phyloP scores from a whole-genome alignment of 2,329 filamentous ascomycete genomes.

The Diaporthe batatas region DNA sequence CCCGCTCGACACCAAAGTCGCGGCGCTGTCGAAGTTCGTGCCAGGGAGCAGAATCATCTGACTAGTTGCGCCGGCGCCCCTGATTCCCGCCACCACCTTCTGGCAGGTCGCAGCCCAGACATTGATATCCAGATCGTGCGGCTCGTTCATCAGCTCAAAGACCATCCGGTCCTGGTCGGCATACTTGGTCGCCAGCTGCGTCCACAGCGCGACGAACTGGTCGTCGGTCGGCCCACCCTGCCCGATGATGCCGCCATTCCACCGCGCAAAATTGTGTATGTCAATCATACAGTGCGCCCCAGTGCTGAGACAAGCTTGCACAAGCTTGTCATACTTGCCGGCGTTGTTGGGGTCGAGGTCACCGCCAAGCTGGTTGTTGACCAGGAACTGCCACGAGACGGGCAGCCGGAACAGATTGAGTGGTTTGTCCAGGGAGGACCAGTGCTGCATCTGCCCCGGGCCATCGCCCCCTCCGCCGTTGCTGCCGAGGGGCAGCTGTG shows the following conservation, averaged over 20 bases:
- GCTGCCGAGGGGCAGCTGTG: constrained; percentile 27
- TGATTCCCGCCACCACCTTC: constrained; percentile 73
- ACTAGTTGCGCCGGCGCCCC: constrained; percentile 70
- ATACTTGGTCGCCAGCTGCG: constrained; percentile 68
- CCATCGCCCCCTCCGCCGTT: constrained; percentile 44
- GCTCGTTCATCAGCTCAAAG: constrained; percentile 78
- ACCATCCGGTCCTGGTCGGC: constrained; percentile 63
- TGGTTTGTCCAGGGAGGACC: constrained; percentile 61
- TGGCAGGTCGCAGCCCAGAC: constrained; percentile 73
- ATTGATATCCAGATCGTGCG: constrained; percentile 65
- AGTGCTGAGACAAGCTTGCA: constrained; percentile 62
- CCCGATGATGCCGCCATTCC: constrained; percentile 72
- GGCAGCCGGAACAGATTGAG: constrained; percentile 70
- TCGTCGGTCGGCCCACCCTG: constrained; percentile 66
- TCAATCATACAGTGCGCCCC: constrained; percentile 65
- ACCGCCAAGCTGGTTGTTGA: constrained; percentile 58
- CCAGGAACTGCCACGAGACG: constrained; percentile 66
- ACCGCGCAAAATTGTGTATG: constrained; percentile 59
- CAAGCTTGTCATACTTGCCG: constrained; percentile 61
- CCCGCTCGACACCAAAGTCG: constrained; percentile 61
- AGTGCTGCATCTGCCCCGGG: constrained; percentile 67
- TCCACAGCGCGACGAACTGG: constrained; percentile 72
- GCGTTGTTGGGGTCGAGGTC: constrained; percentile 57
- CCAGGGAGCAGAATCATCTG: constrained; percentile 73
- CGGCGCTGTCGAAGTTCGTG: constrained; percentile 68